Percentiles rank a stretch among this genome's conserved stretches.
phyloP scores from a whole-genome alignment of 768 basidiomycete genomes.

The Hygrophorus russula region DNA sequence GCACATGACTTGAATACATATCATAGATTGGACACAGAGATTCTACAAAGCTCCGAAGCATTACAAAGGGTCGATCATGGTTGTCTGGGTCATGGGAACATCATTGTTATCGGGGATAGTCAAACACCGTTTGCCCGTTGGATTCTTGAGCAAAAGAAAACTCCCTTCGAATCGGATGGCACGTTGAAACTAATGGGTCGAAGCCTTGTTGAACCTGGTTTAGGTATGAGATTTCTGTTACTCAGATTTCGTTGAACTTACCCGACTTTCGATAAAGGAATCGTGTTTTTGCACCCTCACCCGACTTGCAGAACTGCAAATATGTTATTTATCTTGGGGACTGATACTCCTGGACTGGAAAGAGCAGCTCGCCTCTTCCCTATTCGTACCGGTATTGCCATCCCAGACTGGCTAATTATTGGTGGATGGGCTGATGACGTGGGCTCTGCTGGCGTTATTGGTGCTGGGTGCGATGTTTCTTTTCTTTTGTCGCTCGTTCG shows the following conservation, averaged over 20 bases:
- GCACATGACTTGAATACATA: conserved; percentile 58
- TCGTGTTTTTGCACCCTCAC: conserved; percentile 63
- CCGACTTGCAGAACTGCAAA: conserved; percentile 21
- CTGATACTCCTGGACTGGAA: conserved; percentile 51
- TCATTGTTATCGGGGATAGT: conserved; percentile 45
- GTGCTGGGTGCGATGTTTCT: conserved; percentile 52
- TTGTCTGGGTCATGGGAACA: conserved; percentile 30
- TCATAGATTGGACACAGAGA: conserved; percentile 58
- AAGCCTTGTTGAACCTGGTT: conserved; percentile 15
- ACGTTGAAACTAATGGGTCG: conserved; percentile 17
- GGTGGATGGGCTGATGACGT: conserved; percentile 37
- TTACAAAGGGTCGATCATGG: conserved; percentile 10
- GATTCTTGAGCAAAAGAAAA: conserved; percentile 21
- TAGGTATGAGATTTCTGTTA: conserved; percentile 17
- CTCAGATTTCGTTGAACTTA: conserved; percentile 8
- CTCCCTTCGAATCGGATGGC: conserved; percentile 20
- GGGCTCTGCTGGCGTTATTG: conserved; percentile 66
- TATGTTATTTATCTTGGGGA: conserved; percentile 50
- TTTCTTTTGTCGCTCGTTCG: background rate
- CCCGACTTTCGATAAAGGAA: conserved; percentile 22
- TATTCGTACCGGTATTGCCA: conserved; percentile 66
- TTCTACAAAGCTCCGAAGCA: conserved; percentile 35
- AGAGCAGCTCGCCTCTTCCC: conserved; percentile 66
- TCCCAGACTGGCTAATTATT: conserved; percentile 71
- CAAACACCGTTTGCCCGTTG: conserved; percentile 20